Conservation (phyloP, 805 yeast genomes). For the Candida tibetensis region DNA sequence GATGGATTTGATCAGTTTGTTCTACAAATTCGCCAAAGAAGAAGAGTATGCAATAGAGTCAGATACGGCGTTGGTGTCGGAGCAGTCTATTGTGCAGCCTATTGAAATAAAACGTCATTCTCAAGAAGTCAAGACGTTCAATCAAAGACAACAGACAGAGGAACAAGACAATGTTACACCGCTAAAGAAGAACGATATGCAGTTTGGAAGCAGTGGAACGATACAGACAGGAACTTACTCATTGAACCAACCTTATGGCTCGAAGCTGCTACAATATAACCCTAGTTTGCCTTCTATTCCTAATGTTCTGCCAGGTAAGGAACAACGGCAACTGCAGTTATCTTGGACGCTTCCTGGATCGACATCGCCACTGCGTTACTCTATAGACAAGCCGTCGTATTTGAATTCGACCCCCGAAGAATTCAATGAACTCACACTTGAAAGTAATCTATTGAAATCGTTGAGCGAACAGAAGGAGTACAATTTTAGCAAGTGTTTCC, state of each 20-base stretch:
- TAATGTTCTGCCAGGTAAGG: neutral
- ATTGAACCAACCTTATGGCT: neutral
- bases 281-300: neutral
- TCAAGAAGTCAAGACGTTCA: constrained; percentile 1
- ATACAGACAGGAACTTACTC: neutral
- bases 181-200: too few relatives aligned
- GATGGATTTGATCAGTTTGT: constrained; percentile 34
- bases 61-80: neutral
- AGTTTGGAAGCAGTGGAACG: too few relatives aligned
- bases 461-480: constrained; percentile 52
- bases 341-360: neutral
- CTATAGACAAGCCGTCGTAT: constrained; percentile 2
- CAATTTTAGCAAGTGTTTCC: constrained; percentile 76
- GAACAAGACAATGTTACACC: neutral
- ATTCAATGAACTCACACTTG: constrained; percentile 11
- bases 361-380: constrained; percentile 2
- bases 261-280: neutral
- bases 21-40: constrained; percentile 41
- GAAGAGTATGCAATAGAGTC: constrained; percentile 14
- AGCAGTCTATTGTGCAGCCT: constrained; percentile 9
- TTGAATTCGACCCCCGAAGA: constrained; percentile 12
- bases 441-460: constrained; percentile 17
- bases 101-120: constrained; percentile 9
- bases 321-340: neutral
- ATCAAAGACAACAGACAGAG: neutral